phyloP scores from a whole-genome alignment of 176 grass and related monocot species.

The Oryza officinalis region DNA sequence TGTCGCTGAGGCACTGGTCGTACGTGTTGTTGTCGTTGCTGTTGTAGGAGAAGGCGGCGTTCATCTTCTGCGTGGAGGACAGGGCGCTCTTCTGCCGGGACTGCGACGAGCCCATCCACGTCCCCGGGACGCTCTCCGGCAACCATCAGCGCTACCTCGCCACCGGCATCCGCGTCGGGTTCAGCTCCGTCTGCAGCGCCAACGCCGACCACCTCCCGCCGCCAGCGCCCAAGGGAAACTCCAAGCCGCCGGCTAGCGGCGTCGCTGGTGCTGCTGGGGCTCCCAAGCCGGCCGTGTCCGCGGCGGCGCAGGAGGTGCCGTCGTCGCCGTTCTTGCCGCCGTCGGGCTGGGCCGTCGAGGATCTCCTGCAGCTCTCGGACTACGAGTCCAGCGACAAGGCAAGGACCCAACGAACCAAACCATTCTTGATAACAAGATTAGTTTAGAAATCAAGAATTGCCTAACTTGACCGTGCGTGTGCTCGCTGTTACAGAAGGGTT shows the following conservation, averaged over 20 bases:
- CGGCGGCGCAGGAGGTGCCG: constrained; percentile 44
- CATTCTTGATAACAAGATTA: not conserved
- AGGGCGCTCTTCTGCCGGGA: constrained; percentile 96
- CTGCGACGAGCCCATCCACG: constrained; percentile 93
- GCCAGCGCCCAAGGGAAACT: constrained; percentile 29
- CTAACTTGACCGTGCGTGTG: not conserved
- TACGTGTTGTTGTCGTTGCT: not conserved
- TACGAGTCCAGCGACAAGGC: constrained; percentile 81
- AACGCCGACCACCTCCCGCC: constrained; percentile 25
- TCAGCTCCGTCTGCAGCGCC: constrained; percentile 48
- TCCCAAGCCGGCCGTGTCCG: constrained; percentile 15
- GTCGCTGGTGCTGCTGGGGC: not conserved
- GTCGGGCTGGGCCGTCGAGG: constrained; percentile 74
- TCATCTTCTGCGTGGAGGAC: constrained; percentile 99
- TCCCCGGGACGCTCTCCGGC: constrained; percentile 77
- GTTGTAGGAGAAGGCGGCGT: constrained; percentile 90
- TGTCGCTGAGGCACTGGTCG: not conserved
- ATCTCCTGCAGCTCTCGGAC: constrained; percentile 83
- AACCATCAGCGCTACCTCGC: constrained; percentile 88
- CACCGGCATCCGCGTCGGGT: constrained; percentile 82
- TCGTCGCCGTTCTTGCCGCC: constrained; percentile 46
- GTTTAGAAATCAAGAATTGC: not conserved
- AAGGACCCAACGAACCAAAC: not conserved
- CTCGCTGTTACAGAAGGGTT: constrained; percentile 52
- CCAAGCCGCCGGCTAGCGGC: not conserved